Evolutionary conservation across 305 asterid species (phyloP).

Genomic region (Vinca major): DNA sequence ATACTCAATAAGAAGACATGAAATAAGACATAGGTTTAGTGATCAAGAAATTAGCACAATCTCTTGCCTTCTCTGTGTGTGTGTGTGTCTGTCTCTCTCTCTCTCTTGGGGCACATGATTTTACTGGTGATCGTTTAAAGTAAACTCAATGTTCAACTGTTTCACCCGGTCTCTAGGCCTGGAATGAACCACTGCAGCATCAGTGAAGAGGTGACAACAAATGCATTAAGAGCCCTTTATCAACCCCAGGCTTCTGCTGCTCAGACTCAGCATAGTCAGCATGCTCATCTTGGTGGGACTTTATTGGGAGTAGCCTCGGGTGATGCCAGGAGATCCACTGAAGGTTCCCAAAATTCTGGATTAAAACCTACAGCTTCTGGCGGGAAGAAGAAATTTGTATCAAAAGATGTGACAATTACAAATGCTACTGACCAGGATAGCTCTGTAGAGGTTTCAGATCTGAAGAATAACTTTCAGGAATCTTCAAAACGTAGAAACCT

Average conservation of each 20-base stretch:
- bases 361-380: constrained; percentile 28
- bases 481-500: constrained; percentile 32
- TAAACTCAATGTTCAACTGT: constrained; percentile 12
- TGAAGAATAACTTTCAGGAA: constrained; percentile 36
- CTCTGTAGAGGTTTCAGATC: constrained; percentile 36
- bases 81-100: too few species aligned
- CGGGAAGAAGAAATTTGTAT: constrained; percentile 55
- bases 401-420: constrained; percentile 39
- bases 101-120: background rate
- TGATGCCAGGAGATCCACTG: constrained; percentile 33
- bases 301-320: constrained; percentile 30
- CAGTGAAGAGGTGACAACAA: constrained; percentile 84
- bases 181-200: constrained; percentile 78
- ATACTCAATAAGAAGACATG: background rate
- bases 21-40: background rate
- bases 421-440: constrained; percentile 50
- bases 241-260: constrained; percentile 46
- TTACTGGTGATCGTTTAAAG: constrained; percentile 9
- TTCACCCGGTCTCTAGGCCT: constrained; percentile 52
- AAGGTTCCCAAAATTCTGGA: constrained; percentile 32
- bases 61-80: too few species aligned
- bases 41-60: background rate
- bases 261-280: constrained; percentile 32
- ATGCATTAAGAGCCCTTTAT: constrained; percentile 64
- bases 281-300: constrained; percentile 30